Base-by-base conservation (phyloP, 2,329 filamentous ascomycete genomes). In the Diaporthe destruens region DNA sequence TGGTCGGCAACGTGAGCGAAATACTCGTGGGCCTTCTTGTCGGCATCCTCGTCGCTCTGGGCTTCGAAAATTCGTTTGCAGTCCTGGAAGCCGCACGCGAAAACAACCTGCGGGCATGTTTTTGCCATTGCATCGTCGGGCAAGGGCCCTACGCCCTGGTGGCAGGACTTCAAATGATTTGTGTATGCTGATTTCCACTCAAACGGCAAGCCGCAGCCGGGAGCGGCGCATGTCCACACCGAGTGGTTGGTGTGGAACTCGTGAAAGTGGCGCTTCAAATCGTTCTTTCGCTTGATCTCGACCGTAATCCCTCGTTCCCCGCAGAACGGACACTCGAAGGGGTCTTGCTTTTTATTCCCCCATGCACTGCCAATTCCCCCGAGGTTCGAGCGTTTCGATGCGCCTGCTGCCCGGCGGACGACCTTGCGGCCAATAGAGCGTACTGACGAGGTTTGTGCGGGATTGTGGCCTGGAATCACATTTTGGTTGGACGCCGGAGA, bases 141-240 rank as follows among this genome's bases (percentile, higher is more conserved):
- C 44, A 74, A 36, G n/a, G 72, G 72, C n/a, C 73, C 71, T 34
- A 82, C 82, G 32, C 83, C 83, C 57, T 83, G 81, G 69, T 87
- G 85, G 7, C 79, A 81, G 34, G 81, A 80, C 75, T 86, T 86
- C 56, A 86, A 77, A 74, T 87, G 85, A 6, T 81, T 82, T 75
- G 85, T 84, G 79, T 86, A 86, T 20, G 84, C 85, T 25, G 81
- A 84, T 75, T 85, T 82, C 82, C 84, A 86, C 77, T 87, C 85
- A 75, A 85, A 86, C 8, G 84, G 81, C 80, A 83, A 82, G 51
- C 78, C 77, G 75, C 85, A 87, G 29, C 82, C 83, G 0, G 80
- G 81, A 66, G 85, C 82, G 6, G 83, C 81, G 73, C 85, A 87
- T 63, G 81, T 80, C 84, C 84, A 87, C 72, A 85, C 82, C 4